Base-by-base conservation (phyloP, 306 rosid genomes). In the Glycine latifolia region DNA sequence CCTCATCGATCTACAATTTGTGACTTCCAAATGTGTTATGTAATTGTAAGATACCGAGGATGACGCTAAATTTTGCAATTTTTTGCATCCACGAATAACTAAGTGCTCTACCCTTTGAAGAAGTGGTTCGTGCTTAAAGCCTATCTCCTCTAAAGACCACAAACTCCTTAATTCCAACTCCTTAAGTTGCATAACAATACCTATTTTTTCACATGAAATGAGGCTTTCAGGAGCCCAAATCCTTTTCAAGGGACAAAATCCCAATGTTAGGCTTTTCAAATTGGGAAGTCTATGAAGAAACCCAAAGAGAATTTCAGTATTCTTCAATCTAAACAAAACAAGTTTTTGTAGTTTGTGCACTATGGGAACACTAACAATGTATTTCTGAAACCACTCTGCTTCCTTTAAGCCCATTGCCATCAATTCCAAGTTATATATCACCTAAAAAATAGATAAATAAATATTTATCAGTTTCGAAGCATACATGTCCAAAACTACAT, bases 1-100 rank as follows among this genome's bases (percentile, higher is more conserved):
- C 63, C 8, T 54, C 37, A 75, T 31, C 5, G n/a, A 7, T 0
- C 0, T 0, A 16, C 85, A 75, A 0, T n/a, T 0, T 2, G 5
- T 35, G 5, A 82, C 82, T 69, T 82, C 85, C 56, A 82, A 20
- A 41, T 11, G 2, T 56, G 65, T 59, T 8, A 79, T 47, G 77
- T 58, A 35, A 31, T 10, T 10, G 16, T 44, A 70, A 79, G 83
- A 70, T 5, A 76, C 56, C 0, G 71, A 55, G 37, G 81, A 37
- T 47, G 76, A 43, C 1, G 5, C 11, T 33, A 82, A 11, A 8
- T 0, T 67, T n/a, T 3, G 12, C 46, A 76, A 16, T 10, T 12
- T 13, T 0, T 0, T 0, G 67, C 85, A 82, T 71, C 31, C 5
- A 7, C 0, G 0, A 20, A 71, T 50, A 31, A 33, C 4, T 31